Evolutionary conservation across 345 rosid genomes (phyloP), one percentile per base, ranked within the genome.

Genomic region (Excoecaria agallocha): DNA sequence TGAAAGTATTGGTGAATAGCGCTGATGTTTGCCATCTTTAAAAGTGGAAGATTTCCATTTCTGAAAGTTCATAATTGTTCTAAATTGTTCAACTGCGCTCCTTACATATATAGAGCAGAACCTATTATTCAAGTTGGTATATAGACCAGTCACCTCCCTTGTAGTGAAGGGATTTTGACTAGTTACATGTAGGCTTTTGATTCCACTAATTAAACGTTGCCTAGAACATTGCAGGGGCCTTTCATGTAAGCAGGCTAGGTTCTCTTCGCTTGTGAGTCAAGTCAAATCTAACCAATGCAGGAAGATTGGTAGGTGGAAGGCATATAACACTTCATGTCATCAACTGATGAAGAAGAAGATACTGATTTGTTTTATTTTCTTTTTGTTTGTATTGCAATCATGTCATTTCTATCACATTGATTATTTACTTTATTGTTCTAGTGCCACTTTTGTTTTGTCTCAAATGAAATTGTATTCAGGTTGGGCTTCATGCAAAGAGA

Each of bases 401-500:
- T 20, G 48, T 67, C 9, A 46, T 48, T 43, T 20, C 41, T 48
- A 8, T 20, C 38, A 19, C 25, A 6, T 24, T 68, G 52, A 43
- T 16, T 68, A 22, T 50, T 20, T 61, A 48, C n/a, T 66, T 52
- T 16, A 50, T 38, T 62, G 52, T 68, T 57, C 13, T 16, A 50
- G 46, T 58, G 45, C 17, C 52, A 50, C 11, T 73, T 80, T 57
- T 68, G 16, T 52, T 16, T 8, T 41, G 22, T 68, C 19, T 69
- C 54, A 30, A 74, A 66, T 69, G 60, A n/a, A 54, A 22, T 49
- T 76, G 2, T 46, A 35, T 71, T 37, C 78, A 87, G 88, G 38
- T 72, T 52, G 63, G 69, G 50, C 76, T 68, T 37, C 51, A 24
- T 22, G 12, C 30, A 6, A 78, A 70, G 70, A 82, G 76, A 54